phyloP scores from a whole-genome alignment of 345 rosid species.

The Heritiera fomes region DNA sequence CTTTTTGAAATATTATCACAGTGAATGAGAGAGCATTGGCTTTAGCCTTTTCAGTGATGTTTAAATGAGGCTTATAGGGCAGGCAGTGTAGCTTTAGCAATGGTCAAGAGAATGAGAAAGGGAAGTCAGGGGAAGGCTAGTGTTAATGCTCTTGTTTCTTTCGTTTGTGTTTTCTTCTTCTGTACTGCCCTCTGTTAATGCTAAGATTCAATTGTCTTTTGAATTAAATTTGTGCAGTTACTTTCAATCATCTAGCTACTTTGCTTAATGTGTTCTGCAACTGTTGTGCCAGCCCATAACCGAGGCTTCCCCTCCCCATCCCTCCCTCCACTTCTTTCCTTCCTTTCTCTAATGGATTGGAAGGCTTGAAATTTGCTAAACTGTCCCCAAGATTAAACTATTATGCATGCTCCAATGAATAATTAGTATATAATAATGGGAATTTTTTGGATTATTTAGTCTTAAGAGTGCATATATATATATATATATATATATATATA shows the following conservation, averaged over 20 bases:
- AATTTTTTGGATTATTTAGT: background rate
- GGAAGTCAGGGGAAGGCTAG: conserved; percentile 35
- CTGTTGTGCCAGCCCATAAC: background rate
- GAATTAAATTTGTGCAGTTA: conserved; percentile 33
- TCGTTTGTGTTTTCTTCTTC: conserved; percentile 33
- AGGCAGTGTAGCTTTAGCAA: conserved; percentile 22
- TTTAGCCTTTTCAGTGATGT: conserved; percentile 47
- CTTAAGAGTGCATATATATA: background rate
- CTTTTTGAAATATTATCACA: conserved; percentile 29
- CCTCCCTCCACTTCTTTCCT: background rate
- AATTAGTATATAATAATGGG: background rate
- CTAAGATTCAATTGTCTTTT: conserved; percentile 25
- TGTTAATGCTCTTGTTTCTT: conserved; percentile 63
- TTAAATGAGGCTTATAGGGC: conserved; percentile 29
- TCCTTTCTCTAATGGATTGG: conserved; percentile 1
- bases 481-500: background rate
- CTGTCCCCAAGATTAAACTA: background rate
- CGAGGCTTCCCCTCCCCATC: background rate
- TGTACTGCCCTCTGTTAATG: conserved; percentile 29
- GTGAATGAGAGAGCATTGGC: conserved; percentile 47
- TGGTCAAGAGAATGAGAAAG: conserved; percentile 9
- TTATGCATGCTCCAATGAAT: background rate
- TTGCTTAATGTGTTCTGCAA: conserved; percentile 7
- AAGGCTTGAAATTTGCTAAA: conserved; percentile 6
- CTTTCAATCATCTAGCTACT: conserved; percentile 23